These are phyloP conservation scores for Zoysia matrella DNA, from an alignment of 202 grass and related monocot species.

Conservation along the genomic window DNA sequence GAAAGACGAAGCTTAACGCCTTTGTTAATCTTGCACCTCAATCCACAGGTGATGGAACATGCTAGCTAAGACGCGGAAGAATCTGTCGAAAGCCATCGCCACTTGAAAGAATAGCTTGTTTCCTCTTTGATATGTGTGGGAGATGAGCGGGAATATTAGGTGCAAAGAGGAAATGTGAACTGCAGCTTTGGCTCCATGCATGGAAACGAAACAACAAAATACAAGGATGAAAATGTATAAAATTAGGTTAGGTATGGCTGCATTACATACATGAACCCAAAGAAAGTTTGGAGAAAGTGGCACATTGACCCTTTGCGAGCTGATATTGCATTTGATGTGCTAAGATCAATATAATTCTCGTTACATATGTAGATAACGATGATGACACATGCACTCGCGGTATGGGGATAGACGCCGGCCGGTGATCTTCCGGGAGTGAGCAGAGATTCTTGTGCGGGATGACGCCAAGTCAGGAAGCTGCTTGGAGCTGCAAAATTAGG, in stretches of 20 bases:
- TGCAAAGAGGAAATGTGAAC: constrained; percentile 34
- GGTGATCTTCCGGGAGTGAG: constrained; percentile 14
- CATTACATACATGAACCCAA: background rate
- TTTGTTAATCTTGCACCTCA: constrained; percentile 14
- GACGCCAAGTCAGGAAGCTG: constrained; percentile 54
- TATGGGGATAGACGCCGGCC: constrained; percentile 43
- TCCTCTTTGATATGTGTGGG: background rate
- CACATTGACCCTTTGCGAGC: constrained; percentile 37
- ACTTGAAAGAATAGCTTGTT: constrained; percentile 28
- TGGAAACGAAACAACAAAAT: constrained; percentile 38
- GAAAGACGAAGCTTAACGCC: constrained; percentile 10
- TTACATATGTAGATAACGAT: constrained; percentile 38
- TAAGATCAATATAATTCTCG: background rate
- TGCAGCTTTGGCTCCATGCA: constrained; percentile 45
- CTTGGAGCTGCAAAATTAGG: constrained; percentile 38
- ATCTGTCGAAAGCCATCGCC: constrained; percentile 30
- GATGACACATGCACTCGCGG: constrained; percentile 44
- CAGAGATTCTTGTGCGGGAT: background rate
- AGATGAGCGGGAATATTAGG: constrained; percentile 58
- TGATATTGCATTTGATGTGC: constrained; percentile 11
- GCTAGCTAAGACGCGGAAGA: constrained; percentile 50
- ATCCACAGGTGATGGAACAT: background rate
- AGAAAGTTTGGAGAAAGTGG: constrained; percentile 23
- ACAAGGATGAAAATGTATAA: constrained; percentile 7
- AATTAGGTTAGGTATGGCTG: constrained; percentile 46